These are phyloP conservation scores for Aplosporella prunicola DNA, from an alignment of 2,329 filamentous ascomycete genomes.

Conservation along the genomic window DNA sequence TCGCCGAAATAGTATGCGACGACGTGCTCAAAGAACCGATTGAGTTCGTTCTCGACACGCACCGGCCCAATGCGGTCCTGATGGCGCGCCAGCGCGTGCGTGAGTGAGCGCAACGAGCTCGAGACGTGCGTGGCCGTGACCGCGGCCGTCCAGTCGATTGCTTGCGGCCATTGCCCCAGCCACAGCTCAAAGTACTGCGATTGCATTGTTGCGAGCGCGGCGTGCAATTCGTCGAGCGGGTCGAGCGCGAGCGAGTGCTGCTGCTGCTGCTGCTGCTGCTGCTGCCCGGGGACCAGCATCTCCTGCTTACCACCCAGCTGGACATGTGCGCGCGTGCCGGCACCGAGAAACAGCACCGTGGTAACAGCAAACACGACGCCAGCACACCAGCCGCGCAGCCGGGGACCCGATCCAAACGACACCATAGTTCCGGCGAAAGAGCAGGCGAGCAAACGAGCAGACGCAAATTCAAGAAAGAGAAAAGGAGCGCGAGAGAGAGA, in stretches of 20 bases:
- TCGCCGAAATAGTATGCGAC: constrained; percentile 80
- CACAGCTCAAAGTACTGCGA: constrained; percentile 65
- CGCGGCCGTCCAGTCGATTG: constrained; percentile 91
- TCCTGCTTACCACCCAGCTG: too few relatives aligned
- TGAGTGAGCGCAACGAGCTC: constrained; percentile 61
- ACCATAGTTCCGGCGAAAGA: too few relatives aligned
- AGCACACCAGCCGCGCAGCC: too few relatives aligned
- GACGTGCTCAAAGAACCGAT: constrained; percentile 69
- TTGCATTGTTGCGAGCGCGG: constrained; percentile 68
- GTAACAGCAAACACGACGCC: too few relatives aligned
- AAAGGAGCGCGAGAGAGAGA: too few relatives aligned
- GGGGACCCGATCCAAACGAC: too few relatives aligned
- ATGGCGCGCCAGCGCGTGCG: constrained; percentile 42
- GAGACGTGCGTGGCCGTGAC: constrained; percentile 74
- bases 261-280: too few relatives aligned
- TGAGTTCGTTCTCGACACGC: constrained; percentile 81
- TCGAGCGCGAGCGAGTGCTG: constrained; percentile 9
- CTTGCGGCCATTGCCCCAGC: constrained; percentile 70
- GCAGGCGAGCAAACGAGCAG: too few relatives aligned
- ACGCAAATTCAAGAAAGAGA: too few relatives aligned
- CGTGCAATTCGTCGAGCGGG: constrained; percentile 26
- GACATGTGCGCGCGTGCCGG: too few relatives aligned
- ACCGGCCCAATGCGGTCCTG: constrained; percentile 44
- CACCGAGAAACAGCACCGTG: too few relatives aligned
- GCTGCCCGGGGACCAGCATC: too few relatives aligned